Evolutionary conservation across 345 rosid genomes (phyloP).

Genomic region (Kandelia obovata): DNA sequence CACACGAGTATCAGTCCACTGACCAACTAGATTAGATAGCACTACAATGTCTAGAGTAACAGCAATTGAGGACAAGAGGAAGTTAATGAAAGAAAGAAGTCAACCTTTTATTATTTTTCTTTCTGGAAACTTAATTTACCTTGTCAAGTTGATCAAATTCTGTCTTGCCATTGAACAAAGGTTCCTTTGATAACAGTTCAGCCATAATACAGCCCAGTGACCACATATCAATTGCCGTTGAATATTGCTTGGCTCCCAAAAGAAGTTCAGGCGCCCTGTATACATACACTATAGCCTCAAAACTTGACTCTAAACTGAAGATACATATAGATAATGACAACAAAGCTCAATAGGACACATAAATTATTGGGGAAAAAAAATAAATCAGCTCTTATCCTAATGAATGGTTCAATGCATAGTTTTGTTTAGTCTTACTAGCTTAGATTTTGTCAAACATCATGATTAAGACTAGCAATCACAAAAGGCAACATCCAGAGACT

Average conservation of each 20-base stretch:
- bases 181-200: constrained; percentile 77
- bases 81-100: not conserved
- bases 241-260: constrained; percentile 87
- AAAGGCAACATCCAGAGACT: not conserved
- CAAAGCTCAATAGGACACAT: not conserved
- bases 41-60: not conserved
- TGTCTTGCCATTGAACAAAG: constrained; percentile 90
- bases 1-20: not conserved
- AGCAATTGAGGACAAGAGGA: not conserved
- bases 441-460: not conserved
- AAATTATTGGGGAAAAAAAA: not conserved
- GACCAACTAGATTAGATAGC: constrained; percentile 1
- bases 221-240: constrained; percentile 99
- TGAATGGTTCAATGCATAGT: not conserved
- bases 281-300: constrained; percentile 12
- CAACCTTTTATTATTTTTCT: not conserved
- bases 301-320: not conserved
- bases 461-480: not conserved
- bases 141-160: constrained; percentile 98
- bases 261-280: constrained; percentile 99
- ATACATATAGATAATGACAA: constrained; percentile 1
- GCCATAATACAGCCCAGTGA: constrained; percentile 99
- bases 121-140: constrained; percentile 37
- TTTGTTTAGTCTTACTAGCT: not conserved
- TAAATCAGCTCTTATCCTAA: not conserved